Conservation (phyloP, 352 stramenopile genomes). For the Blastocystis sp. region DNA sequence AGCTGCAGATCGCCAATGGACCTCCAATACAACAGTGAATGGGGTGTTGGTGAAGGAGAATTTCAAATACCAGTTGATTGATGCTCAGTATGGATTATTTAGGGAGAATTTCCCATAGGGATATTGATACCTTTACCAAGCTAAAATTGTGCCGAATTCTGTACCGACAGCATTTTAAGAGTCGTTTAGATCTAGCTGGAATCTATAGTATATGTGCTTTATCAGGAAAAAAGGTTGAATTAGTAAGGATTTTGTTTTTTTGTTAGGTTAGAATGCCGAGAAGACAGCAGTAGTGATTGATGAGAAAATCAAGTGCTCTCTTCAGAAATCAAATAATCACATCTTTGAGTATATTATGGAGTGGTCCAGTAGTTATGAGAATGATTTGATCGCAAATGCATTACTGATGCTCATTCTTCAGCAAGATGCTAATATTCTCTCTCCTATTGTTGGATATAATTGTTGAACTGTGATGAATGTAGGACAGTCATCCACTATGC, state of each 20-base stretch:
- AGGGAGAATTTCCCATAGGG: constrained; percentile 78
- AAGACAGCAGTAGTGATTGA: neutral
- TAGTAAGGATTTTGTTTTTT: neutral
- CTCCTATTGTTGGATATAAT: neutral
- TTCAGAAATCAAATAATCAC: neutral
- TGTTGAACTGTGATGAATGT: neutral
- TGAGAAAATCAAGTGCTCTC: neutral
- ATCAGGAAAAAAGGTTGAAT: neutral
- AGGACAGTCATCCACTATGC: constrained; percentile 1
- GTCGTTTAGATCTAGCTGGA: neutral
- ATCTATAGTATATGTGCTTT: neutral
- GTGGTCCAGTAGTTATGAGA: constrained; percentile 54
- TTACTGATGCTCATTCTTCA: constrained; percentile 56
- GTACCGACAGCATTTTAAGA: constrained; percentile 56
- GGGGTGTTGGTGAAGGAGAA: constrained; percentile 76
- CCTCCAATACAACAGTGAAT: constrained; percentile 78
- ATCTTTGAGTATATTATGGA: constrained; percentile 53
- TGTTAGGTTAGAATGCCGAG: neutral
- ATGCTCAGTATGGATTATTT: constrained; percentile 68
- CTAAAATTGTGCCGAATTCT: constrained; percentile 51
- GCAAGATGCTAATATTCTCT: constrained; percentile 50
- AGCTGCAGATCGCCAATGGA: constrained; percentile 69
- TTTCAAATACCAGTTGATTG: constrained; percentile 55
- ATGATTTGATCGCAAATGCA: constrained; percentile 3
- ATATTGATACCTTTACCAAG: constrained; percentile 74